Evolutionary conservation across 2,329 filamentous ascomycete species (phyloP).

Genomic region (Akanthomyces uredinophilus): DNA sequence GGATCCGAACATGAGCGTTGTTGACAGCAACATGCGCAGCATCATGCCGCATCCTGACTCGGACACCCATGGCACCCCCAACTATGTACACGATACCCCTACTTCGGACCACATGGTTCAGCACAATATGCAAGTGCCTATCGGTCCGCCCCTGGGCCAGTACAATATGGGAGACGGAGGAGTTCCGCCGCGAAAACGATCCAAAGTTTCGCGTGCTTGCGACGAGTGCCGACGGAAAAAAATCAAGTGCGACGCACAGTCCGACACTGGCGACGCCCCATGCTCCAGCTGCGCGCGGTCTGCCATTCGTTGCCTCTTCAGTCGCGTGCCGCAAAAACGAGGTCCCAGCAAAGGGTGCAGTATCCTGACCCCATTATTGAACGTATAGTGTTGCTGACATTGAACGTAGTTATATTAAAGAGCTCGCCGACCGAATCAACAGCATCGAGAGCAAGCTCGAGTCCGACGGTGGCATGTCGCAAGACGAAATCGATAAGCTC

Average conservation of each 20-base stretch:
- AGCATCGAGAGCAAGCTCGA: conserved; percentile 75
- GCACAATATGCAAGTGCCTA: conserved; percentile 33
- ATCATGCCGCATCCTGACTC: conserved; percentile 40
- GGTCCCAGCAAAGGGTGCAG: conserved; percentile 80
- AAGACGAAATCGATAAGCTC: conserved; percentile 42
- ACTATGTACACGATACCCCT: conserved; percentile 35
- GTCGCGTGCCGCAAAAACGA: conserved; percentile 79
- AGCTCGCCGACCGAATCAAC: conserved; percentile 78
- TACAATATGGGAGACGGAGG: conserved; percentile 49
- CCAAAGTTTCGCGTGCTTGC: conserved; percentile 82
- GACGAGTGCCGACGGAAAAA: conserved; percentile 88
- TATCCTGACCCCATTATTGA: background rate
- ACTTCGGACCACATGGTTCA: conserved; percentile 32
- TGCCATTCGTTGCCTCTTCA: conserved; percentile 75
- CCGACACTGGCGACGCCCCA: conserved; percentile 65
- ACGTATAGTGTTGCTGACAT: background rate
- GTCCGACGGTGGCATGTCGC: conserved; percentile 39
- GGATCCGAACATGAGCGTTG: conserved; percentile 39
- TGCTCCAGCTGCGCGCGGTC: conserved; percentile 80
- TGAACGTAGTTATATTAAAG: conserved; percentile 71
- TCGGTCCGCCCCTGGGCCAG: conserved; percentile 27
- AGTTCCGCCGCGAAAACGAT: conserved; percentile 67
- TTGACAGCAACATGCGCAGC: conserved; percentile 38
- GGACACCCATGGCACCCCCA: conserved; percentile 31
- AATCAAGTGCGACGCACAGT: conserved; percentile 79